Conservation (phyloP, 352 stramenopile species). For the Chrysophaeum taylorii region DNA sequence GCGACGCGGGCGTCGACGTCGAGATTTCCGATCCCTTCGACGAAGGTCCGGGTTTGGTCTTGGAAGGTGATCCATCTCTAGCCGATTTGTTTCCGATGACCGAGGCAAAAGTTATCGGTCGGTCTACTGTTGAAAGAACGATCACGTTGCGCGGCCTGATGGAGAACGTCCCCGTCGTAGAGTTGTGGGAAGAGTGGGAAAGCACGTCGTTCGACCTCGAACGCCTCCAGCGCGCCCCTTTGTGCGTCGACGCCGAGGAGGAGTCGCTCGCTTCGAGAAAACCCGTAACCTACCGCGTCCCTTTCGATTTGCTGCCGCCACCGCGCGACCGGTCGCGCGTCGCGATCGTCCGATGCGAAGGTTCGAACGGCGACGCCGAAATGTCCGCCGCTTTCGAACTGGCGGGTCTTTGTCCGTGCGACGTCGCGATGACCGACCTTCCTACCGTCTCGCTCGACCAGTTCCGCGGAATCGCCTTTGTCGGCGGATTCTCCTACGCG, state of each 20-base stretch:
- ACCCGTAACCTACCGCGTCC: conserved; percentile 45
- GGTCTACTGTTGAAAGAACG: conserved; percentile 58
- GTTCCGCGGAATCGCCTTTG: conserved; percentile 94
- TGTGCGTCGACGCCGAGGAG: conserved; percentile 86
- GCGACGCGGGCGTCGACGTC: conserved; percentile 90
- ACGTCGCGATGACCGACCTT: conserved; percentile 92
- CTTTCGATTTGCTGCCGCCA: conserved; percentile 15
- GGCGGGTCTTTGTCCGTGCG: conserved; percentile 94
- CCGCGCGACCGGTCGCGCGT: conserved; percentile 49
- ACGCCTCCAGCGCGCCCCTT: conserved; percentile 87
- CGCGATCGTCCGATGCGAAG: conserved; percentile 91
- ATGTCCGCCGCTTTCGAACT: conserved; percentile 93
- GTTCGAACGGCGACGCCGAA: conserved; percentile 96
- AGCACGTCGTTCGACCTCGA: conserved; percentile 96
- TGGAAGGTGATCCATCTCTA: conserved; percentile 73
- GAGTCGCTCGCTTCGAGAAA: conserved; percentile 68
- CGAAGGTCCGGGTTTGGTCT: conserved; percentile 91
- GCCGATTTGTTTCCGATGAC: no score
- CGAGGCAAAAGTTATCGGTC: conserved; percentile 72
- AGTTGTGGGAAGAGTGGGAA: conserved; percentile 93
- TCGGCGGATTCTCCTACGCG: conserved; percentile 96
- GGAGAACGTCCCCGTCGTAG: conserved; percentile 54
- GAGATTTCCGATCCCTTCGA: conserved; percentile 74
- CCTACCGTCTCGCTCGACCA: conserved; percentile 76
- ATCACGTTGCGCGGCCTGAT: no score